phyloP scores from a whole-genome alignment of 1,284 basidiomycete species.

The Trichosporon sp. region DNA sequence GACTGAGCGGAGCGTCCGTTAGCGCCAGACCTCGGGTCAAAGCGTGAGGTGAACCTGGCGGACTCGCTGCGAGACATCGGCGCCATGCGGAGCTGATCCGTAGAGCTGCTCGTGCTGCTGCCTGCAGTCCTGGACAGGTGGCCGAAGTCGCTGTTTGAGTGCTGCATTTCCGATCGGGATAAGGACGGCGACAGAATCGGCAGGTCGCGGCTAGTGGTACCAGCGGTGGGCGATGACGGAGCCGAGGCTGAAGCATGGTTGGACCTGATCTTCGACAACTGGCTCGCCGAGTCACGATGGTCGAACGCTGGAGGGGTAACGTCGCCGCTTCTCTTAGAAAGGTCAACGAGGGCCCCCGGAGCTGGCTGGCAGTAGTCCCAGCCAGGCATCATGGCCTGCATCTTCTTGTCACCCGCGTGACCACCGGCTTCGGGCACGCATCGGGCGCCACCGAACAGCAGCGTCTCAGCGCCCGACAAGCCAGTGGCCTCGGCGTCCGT shows the following conservation, averaged over 20 bases:
- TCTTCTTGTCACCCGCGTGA: constrained; percentile 19
- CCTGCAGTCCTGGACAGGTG: not conserved
- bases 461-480: constrained; percentile 37
- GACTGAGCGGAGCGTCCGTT: not conserved
- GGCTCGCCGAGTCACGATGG: constrained; percentile 22
- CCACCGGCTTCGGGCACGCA: constrained; percentile 26
- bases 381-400: constrained; percentile 39
- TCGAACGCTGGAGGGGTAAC: constrained; percentile 23
- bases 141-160: constrained; percentile 12
- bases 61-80: not conserved
- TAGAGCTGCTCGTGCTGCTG: not conserved
- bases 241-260: constrained; percentile 15
- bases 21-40: not conserved
- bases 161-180: not conserved
- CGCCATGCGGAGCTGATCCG: constrained; percentile 2
- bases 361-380: constrained; percentile 40
- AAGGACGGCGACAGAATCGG: not conserved
- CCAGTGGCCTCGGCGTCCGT: constrained; percentile 26
- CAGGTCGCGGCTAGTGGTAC: constrained; percentile 1
- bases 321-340: not conserved
- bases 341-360: constrained; percentile 31
- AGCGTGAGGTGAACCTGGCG: not conserved
- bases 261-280: constrained; percentile 25
- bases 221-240: constrained; percentile 10
- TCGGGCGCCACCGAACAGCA: constrained; percentile 45